phyloP scores from a whole-genome alignment of 2,329 filamentous ascomycete genomes.

The Ophiostoma ips region DNA sequence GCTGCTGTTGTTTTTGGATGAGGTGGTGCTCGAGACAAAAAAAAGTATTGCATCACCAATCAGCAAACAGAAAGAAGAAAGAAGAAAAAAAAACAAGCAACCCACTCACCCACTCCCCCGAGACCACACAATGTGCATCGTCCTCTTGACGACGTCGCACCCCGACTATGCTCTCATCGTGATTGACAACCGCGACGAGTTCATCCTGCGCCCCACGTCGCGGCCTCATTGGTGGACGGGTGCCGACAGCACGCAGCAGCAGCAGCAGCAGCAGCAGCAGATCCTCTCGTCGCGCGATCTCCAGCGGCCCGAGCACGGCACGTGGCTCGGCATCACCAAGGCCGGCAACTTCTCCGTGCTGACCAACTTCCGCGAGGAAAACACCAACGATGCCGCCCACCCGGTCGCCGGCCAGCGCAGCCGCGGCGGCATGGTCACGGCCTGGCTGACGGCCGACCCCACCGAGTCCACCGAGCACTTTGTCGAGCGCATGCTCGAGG shows the following conservation, averaged over 20 bases:
- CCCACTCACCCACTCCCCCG: neutral
- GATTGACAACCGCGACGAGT: slow-evolving; percentile 67
- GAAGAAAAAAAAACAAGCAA: neutral
- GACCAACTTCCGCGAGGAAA: slow-evolving; percentile 51
- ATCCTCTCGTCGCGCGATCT: slow-evolving; percentile 49
- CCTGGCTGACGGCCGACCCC: slow-evolving; percentile 40
- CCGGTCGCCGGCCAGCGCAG: slow-evolving; percentile 41
- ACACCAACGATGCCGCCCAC: slow-evolving; percentile 33
- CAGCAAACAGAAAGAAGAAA: neutral
- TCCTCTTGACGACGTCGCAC: slow-evolving; percentile 60
- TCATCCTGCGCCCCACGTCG: slow-evolving; percentile 49
- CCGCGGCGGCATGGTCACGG: slow-evolving; percentile 49
- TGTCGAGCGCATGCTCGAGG: slow-evolving; percentile 37
- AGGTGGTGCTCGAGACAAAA: neutral
- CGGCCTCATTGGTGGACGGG: slow-evolving; percentile 49
- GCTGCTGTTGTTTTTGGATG: too few species aligned
- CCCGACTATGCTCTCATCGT: slow-evolving; percentile 62
- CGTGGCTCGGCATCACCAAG: slow-evolving; percentile 51
- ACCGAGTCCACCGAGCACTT: slow-evolving; percentile 35
- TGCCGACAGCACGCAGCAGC: slow-evolving; percentile 9
- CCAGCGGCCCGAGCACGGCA: slow-evolving; percentile 46
- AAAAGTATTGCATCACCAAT: neutral
- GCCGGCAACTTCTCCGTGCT: slow-evolving; percentile 47
- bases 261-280: slow-evolving; percentile 9
- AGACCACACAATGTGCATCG: slow-evolving; percentile 64